Base-by-base conservation (phyloP, 345 rosid species). In the Excoecaria agallocha region DNA sequence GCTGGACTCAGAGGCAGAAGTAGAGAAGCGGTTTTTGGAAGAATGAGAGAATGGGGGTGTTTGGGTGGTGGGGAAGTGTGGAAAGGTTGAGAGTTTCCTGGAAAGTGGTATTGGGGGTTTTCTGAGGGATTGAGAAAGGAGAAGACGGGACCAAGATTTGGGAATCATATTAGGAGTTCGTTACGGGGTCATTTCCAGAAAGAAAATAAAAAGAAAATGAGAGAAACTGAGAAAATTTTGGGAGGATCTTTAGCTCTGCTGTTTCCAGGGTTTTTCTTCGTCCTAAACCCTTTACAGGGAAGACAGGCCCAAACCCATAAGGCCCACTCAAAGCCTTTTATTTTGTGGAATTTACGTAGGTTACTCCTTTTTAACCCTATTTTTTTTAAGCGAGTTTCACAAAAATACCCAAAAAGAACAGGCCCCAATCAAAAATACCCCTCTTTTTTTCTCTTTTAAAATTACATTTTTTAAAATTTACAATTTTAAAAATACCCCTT, bases 21-120 rank as follows among this genome's bases (percentile, higher is more conserved):
- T 81, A 71, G 83, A 89, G 79, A 85, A 94, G 59, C 67, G 78
- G 48, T 78, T 67, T 74, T 63, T 84, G 60, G 74, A 78, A 10
- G 84, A 77, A 64, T 63, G 25, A 25, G 55, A 61, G 75, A 77
- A 64, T 55, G 83, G 78, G 68, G 80, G 68, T 25, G 82, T 62
- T 77, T 61, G 81, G 69, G 54, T 52, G 58, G 68, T 19, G 73
- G 77, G 72, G 19, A 78, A 78, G 50, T 8, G 73, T 3, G 60
- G 60, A n/a, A 72, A 65, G 43, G 77, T 71, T 55, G 58, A 60
- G 59, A 67, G 24, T 52, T 76, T 12, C 30, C 69, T 69, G 77
- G 70, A 58, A 72, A 68, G 3, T 37, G 75, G 72, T 2, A 61
- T 38, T 24, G 66, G 59, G 15, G 69, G 51, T 43, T 52, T 80